These are phyloP conservation scores for Ceratocystis diversiconidia DNA, from an alignment of 2,329 filamentous ascomycete genomes.

Conservation along the genomic window DNA sequence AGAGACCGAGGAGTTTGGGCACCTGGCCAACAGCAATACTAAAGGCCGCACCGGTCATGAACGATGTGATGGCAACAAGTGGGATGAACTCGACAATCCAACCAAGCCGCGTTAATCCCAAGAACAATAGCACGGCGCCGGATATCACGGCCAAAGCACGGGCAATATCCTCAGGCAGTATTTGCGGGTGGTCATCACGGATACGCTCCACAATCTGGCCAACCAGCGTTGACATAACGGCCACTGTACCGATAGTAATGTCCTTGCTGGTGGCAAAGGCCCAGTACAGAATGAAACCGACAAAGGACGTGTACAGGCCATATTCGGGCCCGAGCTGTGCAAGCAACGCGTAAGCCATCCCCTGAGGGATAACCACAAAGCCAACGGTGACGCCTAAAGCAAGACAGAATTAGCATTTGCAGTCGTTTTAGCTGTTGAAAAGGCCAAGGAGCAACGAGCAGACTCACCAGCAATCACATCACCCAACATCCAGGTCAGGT, in stretches of 20 bases:
- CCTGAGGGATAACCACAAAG: conserved; percentile 39
- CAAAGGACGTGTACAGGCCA: conserved; percentile 66
- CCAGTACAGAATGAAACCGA: conserved; percentile 92
- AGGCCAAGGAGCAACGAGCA: conserved; percentile 3
- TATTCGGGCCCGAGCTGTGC: conserved; percentile 36
- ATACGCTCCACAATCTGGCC: conserved; percentile 34
- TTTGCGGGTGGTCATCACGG: conserved; percentile 27
- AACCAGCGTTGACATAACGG: conserved; percentile 39
- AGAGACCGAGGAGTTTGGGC: conserved; percentile 37
- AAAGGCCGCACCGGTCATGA: conserved; percentile 40
- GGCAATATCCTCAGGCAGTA: conserved; percentile 32
- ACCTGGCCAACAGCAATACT: conserved; percentile 38
- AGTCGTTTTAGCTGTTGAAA: background rate
- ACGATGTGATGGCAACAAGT: conserved; percentile 37
- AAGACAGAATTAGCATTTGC: conserved; percentile 1
- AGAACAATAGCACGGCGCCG: conserved; percentile 34
- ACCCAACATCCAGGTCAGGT: conserved; percentile 33
- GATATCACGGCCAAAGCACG: conserved; percentile 35
- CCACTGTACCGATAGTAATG: conserved; percentile 73
- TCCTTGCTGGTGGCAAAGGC: conserved; percentile 97
- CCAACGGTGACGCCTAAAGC: conserved; percentile 60
- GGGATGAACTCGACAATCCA: conserved; percentile 43
- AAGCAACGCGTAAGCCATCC: conserved; percentile 39
- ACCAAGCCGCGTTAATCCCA: conserved; percentile 37
- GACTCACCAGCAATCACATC: conserved; percentile 48